Conservation (phyloP, 2,329 filamentous ascomycete species). For the Fusarium sp. region DNA sequence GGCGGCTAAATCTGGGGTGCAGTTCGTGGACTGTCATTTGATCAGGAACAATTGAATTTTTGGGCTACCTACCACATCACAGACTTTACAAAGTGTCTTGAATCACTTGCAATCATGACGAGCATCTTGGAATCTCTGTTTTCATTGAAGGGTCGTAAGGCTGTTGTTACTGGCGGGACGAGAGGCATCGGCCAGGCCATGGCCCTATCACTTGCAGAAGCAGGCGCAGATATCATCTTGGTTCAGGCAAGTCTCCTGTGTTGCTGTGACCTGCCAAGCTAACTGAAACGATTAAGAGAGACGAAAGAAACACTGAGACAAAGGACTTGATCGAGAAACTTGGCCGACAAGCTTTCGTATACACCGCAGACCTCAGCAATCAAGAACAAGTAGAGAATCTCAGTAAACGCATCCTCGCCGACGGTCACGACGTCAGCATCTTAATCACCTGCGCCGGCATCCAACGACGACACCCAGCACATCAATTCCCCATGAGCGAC, state of each 20-base stretch:
- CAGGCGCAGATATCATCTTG: constrained; percentile 66
- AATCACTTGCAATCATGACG: not conserved
- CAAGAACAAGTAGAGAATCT: constrained; percentile 67
- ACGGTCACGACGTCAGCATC: constrained; percentile 75
- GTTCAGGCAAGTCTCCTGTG: constrained; percentile 56
- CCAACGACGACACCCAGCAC: constrained; percentile 79
- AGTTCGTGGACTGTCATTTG: not conserved
- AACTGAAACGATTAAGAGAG: constrained; percentile 46
- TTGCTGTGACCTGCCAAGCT: not conserved
- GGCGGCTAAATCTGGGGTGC: not conserved
- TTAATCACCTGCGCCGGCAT: constrained; percentile 89
- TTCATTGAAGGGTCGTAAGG: constrained; percentile 65
- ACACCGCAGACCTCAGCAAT: constrained; percentile 75
- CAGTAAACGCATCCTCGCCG: constrained; percentile 66
- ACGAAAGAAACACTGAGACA: constrained; percentile 59
- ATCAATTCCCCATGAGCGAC: constrained; percentile 79
- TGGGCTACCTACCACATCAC: not conserved
- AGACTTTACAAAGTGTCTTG: not conserved
- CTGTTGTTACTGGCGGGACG: constrained; percentile 66
- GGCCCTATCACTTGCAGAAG: constrained; percentile 67
- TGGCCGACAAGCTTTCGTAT: constrained; percentile 73
- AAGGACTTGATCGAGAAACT: constrained; percentile 70
- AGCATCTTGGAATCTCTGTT: constrained; percentile 50
- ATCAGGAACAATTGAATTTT: accelerated
- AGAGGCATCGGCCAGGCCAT: constrained; percentile 67